phyloP scores from a whole-genome alignment of 345 rosid species.

The Salix arbutifolia region DNA sequence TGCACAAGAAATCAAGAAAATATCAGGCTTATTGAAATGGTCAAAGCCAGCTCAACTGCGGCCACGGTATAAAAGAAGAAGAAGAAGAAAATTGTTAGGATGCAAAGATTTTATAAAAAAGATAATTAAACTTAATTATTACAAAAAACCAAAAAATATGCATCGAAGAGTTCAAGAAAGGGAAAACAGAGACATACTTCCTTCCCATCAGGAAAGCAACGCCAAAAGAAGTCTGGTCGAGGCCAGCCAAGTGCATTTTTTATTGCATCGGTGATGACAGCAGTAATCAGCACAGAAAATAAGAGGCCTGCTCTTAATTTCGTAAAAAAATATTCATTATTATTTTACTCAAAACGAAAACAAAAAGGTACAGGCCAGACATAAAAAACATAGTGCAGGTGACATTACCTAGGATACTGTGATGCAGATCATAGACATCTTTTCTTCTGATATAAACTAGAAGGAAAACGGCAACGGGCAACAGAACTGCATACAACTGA shows the following conservation, averaged over 20 bases:
- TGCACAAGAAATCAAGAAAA: no score
- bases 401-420: slow-evolving; percentile 54
- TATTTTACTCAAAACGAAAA: neutral
- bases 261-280: slow-evolving; percentile 68
- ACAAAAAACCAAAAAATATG: no score
- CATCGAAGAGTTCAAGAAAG: neutral
- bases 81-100: neutral
- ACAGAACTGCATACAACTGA: slow-evolving; percentile 48
- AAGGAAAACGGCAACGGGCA: slow-evolving; percentile 53
- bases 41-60: neutral
- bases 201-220: slow-evolving; percentile 89
- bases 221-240: slow-evolving; percentile 94
- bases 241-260: slow-evolving; percentile 78
- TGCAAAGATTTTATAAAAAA: neutral
- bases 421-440: slow-evolving; percentile 78
- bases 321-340: neutral
- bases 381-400: neutral
- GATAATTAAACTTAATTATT: neutral
- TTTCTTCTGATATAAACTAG: slow-evolving; percentile 49
- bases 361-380: neutral
- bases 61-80: neutral
- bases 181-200: slow-evolving; percentile 31
- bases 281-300: slow-evolving; percentile 67
- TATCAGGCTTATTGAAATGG: neutral
- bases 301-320: slow-evolving; percentile 38